Conservation (phyloP, 805 yeast genomes). For the Saturnispora diversa region DNA sequence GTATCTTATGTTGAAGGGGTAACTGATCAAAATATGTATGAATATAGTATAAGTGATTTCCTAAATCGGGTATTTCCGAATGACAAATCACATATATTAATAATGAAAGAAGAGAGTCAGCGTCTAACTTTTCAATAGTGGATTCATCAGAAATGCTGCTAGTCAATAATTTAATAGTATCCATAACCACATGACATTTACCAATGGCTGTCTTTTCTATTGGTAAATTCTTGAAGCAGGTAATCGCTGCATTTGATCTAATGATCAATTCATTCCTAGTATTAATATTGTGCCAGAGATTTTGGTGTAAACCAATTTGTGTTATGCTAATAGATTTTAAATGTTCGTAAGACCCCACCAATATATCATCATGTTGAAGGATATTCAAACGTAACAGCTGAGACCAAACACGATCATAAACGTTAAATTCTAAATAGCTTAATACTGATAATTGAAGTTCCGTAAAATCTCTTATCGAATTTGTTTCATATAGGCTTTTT, state of each 20-base stretch:
- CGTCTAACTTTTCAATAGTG: constrained; percentile 42
- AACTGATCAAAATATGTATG: constrained; percentile 36
- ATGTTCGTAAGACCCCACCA: constrained; percentile 28
- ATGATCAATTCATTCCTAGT: constrained; percentile 30
- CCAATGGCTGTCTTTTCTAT: constrained; percentile 39
- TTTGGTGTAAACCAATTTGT: constrained; percentile 41
- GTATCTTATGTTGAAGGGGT: background rate
- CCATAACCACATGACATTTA: constrained; percentile 42
- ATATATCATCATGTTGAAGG: constrained; percentile 13
- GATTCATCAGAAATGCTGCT: constrained; percentile 17
- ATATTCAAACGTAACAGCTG: constrained; percentile 23
- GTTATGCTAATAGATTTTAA: constrained; percentile 39
- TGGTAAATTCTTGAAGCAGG: constrained; percentile 40
- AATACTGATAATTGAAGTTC: constrained; percentile 50
- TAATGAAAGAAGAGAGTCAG: constrained; percentile 71
- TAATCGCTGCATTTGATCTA: constrained; percentile 43
- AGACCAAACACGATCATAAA: constrained; percentile 63
- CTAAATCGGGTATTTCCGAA: constrained; percentile 49
- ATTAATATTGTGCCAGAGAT: constrained; percentile 5
- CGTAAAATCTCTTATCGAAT: constrained; percentile 13
- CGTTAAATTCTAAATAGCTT: constrained; percentile 61
- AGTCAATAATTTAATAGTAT: constrained; percentile 48
- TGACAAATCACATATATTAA: constrained; percentile 63
- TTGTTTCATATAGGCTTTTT: constrained; percentile 19
- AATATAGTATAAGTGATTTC: constrained; percentile 58